Evolutionary conservation across 2,329 filamentous ascomycete genomes (phyloP), one percentile per base, ranked within the genome.

Genomic region (Sarocladium strictum): DNA sequence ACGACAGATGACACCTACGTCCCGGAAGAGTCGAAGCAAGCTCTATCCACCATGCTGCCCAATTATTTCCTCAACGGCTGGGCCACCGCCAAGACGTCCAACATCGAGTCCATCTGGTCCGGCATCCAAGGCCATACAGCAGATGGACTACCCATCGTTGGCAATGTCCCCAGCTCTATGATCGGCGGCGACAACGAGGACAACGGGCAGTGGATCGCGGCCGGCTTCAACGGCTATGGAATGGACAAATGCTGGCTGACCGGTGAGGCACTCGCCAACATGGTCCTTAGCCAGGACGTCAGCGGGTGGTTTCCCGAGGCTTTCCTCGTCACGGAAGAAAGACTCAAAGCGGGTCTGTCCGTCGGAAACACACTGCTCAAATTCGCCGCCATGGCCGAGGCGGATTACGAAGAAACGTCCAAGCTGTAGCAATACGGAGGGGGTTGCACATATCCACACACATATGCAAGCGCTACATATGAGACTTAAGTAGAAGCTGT

Each of bases 171-270:
- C 0, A 68, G 64, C 0, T 62, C 32, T 3, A 33, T 63, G 2
- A 65, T 62, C 3, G 38, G 60, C 10, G 50, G 21, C 2, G 58
- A 47, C 0, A 5, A 14, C 7, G 17, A 21, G 3, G 58, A 55
- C 2, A 59, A 63, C 0, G 69, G 69, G 6, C 76, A 80, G 58
- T 80, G 75, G 76, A 69, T 79, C 11, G 67, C 72, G 3, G 76
- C 73, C 0, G 77, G 74, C 0, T 79, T 73, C 57, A 69, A 65
- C 40, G 76, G 76, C 5, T 75, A 77, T 19, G 77, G 77, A 2
- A 79, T 79, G 75, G 70, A 72, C 2, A 73, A 72, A 62, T 73
- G 74, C 3, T 79, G 76, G 76, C 67, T 76, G 2, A 74, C 68
- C 23, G 77, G 75, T 0, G 68, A 68, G 21, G 76, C 75, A 0